Base-by-base conservation (phyloP, 176 grass and related monocot genomes). In the Paspalum vaginatum region DNA sequence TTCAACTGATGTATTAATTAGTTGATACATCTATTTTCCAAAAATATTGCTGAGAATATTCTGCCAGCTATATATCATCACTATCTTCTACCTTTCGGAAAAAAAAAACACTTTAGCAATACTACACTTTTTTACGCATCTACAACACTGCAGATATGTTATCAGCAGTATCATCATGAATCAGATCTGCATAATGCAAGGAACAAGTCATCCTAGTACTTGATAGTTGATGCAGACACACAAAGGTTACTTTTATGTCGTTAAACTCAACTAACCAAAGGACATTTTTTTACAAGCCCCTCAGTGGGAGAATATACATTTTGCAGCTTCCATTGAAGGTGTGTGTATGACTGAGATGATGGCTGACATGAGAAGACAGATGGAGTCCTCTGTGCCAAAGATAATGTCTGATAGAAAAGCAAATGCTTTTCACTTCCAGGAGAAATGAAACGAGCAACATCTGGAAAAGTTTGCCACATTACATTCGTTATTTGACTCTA, bases 371-470 rank as follows among this genome's bases (percentile, higher is more conserved):
- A 75, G 61, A 61, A 39, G 17, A 84, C 51, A 6, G 67, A 79
- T 75, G 46, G 70, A 68, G 16, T 73, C 26, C 42, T 72, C 43
- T 67, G 42, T 66, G 83, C 72, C 56, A 81, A 76, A 43, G 65
- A 85, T 77, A 70, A 86, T 78, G 59, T 42, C 41, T 74, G 61
- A 74, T n/a, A 82, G 45, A 69, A 88, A 85, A 18, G 73, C 20
- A 82, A 65, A 68, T 78, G 26, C 21, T 86, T 78, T 82, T 73
- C 73, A 47, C 18, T 78, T 72, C 61, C n/a, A 72, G 52, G 50
- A 83, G n/a, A 60, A 74, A 86, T 46, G 58, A 86, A 86, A 77
- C 67, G 22, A 0, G 6, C 21, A 73, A 82, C 18, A 50, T 70
- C 51, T 5, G 25, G 43, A 58, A 79, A 78, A 24, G 9, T 58